Base-by-base conservation (phyloP, 495 filamentous ascomycete genomes). In the Aspergillus hancockii region DNA sequence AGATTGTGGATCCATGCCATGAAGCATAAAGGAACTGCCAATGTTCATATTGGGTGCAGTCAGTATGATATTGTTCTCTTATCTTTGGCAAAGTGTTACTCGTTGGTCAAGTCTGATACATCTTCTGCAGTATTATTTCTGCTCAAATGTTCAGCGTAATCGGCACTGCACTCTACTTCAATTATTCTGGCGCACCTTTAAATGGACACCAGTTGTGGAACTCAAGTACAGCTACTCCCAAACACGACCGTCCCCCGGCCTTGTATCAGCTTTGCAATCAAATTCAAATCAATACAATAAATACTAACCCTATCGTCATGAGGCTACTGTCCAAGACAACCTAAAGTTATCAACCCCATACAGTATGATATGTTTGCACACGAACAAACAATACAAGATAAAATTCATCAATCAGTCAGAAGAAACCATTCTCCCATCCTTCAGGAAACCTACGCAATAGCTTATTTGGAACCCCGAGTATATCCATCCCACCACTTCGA, bases 401-500 rank as follows among this genome's bases (percentile, higher is more conserved):
- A 47, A 23, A 47, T 19, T 8, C 4, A n/a, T 1, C 6, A 23
- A 22, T n/a, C 13, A n/a, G 3, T 22, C 36, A 40, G 16, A 40
- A 3, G 3, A 22, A 49, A 5, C 13, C 21, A 22, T 49, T 14
- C 13, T 49, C 0, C 25, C 4, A 31, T 13, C 23, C 49, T 30
- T 22, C 18, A 46, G 22, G 8, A 5, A 25, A 57, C 25, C 8
- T 22, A 38, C 22, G 36, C 13, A 34, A 61, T 30, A 8, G 14
- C 7, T 49, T 65, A 66, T 49, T 65, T 58, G 25, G 36, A 22
- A 13, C 74, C 72, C 25, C 67, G 60, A 21, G 70, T 78, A 69
- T 80, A 85, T 56, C 73, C 81, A 57, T 84, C 68, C 83, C 83
- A 86, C 79, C 77, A 72, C 61, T 75, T 78, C 2, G 78, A 76